These are phyloP conservation scores for Nitzschia palea DNA, from an alignment of 108 stramenopile species.

Conservation along the genomic window DNA sequence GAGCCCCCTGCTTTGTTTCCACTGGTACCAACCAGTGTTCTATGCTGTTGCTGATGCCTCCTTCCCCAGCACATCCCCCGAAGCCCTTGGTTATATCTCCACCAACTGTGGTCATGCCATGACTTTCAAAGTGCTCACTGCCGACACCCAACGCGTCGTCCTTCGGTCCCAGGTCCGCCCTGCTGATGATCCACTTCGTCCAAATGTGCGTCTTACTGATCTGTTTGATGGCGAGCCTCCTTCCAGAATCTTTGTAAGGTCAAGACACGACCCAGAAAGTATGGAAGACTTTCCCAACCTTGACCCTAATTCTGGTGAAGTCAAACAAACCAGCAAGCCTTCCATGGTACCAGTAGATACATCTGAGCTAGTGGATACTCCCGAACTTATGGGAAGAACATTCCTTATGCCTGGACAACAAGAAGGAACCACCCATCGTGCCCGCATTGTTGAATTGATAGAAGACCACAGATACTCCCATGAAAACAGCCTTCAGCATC, in stretches of 20 bases:
- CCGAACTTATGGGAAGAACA: background rate
- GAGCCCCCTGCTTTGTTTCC: constrained; percentile 3
- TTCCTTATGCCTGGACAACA: background rate
- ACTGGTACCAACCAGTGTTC: constrained; percentile 26
- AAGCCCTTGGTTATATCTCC: background rate
- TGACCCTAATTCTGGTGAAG: too few species aligned
- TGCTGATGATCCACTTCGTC: too few species aligned
- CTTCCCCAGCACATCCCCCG: background rate
- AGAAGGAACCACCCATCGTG: background rate
- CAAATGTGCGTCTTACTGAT: too few species aligned
- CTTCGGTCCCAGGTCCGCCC: background rate
- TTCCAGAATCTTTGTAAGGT: background rate
- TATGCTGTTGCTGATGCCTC: background rate
- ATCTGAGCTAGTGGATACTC: background rate
- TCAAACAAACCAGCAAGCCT: too few species aligned
- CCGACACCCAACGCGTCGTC: background rate
- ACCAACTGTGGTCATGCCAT: constrained; percentile 27
- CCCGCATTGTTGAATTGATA: background rate
- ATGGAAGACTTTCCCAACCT: too few species aligned
- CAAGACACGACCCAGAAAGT: too few species aligned
- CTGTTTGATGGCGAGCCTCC: too few species aligned
- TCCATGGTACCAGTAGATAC: too few species aligned
- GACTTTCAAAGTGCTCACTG: background rate
- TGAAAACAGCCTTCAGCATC: background rate
- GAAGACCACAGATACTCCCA: too few species aligned